Evolutionary conservation across 2,329 filamentous ascomycete genomes (phyloP).

Genomic region (Fusarium udum): DNA sequence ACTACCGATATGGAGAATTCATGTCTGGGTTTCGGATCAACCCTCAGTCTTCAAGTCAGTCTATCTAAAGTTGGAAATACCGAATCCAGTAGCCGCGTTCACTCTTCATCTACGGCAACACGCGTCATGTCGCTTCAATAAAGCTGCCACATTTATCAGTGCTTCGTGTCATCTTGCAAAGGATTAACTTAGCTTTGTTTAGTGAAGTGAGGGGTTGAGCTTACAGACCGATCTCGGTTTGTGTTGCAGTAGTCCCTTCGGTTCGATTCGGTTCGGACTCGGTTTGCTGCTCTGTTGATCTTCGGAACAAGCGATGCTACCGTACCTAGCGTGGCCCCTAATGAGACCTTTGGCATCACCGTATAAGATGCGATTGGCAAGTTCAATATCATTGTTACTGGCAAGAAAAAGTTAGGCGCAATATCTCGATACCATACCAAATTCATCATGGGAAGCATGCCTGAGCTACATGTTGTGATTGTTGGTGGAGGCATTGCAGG

Average conservation of each 20-base stretch:
- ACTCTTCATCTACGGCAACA: background rate
- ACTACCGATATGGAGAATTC: background rate
- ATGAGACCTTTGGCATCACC: background rate
- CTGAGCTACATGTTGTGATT: slow-evolving; percentile 32
- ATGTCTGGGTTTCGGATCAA: background rate
- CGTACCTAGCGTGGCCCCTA: background rate
- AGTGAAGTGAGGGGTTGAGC: background rate
- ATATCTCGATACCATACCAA: background rate
- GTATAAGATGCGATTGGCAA: slow-evolving; percentile 18
- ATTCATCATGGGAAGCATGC: slow-evolving; percentile 29
- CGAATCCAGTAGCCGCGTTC: background rate
- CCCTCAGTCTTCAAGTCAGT: background rate
- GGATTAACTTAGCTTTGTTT: too few relatives aligned
- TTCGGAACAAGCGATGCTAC: background rate
- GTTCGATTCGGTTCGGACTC: slow-evolving; percentile 24
- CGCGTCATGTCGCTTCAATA: too few relatives aligned
- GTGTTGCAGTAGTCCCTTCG: background rate
- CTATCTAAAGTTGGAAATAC: background rate
- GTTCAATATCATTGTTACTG: background rate
- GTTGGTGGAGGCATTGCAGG: slow-evolving; percentile 37
- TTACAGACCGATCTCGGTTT: background rate
- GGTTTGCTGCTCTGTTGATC: slow-evolving; percentile 1
- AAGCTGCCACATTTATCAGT: background rate
- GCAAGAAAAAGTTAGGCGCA: background rate
- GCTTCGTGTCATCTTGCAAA: background rate